A percentile compares a stretch with the other conserved stretches of the same genome.
Evolutionary conservation across 2,329 filamentous ascomycete species (phyloP).

Genomic region (Fusarium nematophilum): DNA sequence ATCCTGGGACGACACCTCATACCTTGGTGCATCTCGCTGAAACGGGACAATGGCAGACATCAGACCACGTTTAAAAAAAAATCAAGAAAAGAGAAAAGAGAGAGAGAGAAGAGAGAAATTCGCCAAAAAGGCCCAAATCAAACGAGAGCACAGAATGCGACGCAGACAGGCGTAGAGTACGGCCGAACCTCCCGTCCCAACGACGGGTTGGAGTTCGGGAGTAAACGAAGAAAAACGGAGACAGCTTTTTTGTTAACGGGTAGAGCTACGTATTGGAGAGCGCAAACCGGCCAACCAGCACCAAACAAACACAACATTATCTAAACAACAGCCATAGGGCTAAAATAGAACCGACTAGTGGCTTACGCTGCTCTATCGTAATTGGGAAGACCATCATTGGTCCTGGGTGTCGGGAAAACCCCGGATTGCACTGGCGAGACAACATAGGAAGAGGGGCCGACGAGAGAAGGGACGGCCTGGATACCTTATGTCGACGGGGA

Average conservation of each 20-base stretch:
- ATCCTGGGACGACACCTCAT: constrained; percentile 36
- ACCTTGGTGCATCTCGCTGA: constrained; percentile 43
- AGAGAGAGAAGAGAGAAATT: constrained; percentile 14
- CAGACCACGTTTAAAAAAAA: constrained; percentile 37
- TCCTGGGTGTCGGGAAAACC: background rate
- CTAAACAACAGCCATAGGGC: background rate
- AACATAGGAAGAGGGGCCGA: constrained; percentile 14
- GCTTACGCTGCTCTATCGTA: background rate
- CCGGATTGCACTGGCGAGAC: constrained; percentile 3
- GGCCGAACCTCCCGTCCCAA: constrained; percentile 9
- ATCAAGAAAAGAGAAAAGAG: background rate
- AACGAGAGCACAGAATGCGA: constrained; percentile 24
- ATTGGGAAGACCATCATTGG: constrained; percentile 5
- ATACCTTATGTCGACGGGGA: constrained; percentile 3
- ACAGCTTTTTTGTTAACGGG: background rate
- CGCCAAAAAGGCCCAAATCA: constrained; percentile 14
- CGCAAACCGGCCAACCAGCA: constrained; percentile 1
- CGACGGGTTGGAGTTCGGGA: background rate
- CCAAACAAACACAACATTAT: background rate
- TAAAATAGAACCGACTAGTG: background rate
- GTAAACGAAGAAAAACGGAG: constrained; percentile 3
- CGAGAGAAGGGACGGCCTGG: constrained; percentile 7
- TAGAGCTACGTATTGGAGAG: background rate
- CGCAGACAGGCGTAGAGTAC: constrained; percentile 15
- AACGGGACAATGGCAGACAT: constrained; percentile 33